These are phyloP conservation scores for Diaporthe eres DNA, from an alignment of 2,329 filamentous ascomycete species.

Conservation along the genomic window DNA sequence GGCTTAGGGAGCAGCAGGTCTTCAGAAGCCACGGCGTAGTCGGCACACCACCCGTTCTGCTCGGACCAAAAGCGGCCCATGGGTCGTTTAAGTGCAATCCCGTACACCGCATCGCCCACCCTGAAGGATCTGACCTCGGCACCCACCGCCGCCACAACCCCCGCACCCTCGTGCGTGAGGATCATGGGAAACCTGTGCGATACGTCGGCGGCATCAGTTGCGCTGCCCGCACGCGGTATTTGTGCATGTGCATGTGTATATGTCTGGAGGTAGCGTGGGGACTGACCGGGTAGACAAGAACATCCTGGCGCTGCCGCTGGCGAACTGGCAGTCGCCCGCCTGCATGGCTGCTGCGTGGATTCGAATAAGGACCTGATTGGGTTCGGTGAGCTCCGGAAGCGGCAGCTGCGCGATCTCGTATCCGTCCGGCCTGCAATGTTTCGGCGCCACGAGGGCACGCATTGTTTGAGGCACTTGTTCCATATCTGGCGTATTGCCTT, in stretches of 20 bases:
- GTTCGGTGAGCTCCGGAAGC: conserved; percentile 57
- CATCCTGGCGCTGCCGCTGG: conserved; percentile 46
- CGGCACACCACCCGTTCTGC: conserved; percentile 53
- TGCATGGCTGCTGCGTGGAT: conserved; percentile 55
- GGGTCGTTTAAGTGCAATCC: conserved; percentile 55
- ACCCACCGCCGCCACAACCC: conserved; percentile 50
- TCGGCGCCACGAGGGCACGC: conserved; percentile 59
- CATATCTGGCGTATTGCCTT: not conserved
- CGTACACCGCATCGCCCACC: conserved; percentile 57
- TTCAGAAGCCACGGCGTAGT: conserved; percentile 57
- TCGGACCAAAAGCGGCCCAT: conserved; percentile 44
- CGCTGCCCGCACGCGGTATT: conserved; percentile 4
- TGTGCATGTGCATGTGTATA: conserved; percentile 43
- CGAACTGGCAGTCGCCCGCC: conserved; percentile 53
- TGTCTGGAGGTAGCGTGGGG: not conserved
- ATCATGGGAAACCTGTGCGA: conserved; percentile 45
- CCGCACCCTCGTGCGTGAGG: conserved; percentile 48
- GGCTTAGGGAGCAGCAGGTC: conserved; percentile 53
- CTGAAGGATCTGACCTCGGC: conserved; percentile 48
- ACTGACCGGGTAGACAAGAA: conserved; percentile 50
- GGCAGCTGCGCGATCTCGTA: conserved; percentile 60
- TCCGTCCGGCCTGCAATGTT: conserved; percentile 53
- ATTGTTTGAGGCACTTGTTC: conserved; percentile 31
- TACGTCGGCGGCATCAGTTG: conserved; percentile 6
- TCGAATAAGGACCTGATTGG: conserved; percentile 59